phyloP scores from a whole-genome alignment of 2,329 filamentous ascomycete genomes.

The Aspergillus sojae region DNA sequence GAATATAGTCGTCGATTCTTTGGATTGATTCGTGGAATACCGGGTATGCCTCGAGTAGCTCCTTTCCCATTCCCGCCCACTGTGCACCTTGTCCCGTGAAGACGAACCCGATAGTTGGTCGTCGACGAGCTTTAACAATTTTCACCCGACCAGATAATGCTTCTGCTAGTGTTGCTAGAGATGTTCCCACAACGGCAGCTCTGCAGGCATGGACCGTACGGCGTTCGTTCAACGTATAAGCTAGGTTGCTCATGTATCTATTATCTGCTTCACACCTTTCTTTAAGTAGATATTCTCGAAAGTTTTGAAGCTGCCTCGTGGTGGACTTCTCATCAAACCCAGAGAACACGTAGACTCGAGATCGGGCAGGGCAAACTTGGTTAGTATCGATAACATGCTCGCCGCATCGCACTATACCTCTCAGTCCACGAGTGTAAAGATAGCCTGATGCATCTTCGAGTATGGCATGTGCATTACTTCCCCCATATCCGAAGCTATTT shows the following conservation, averaged over 20 bases:
- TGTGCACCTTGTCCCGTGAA: slow-evolving; percentile 44
- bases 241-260: slow-evolving; percentile 22
- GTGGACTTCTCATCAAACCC: slow-evolving; percentile 26
- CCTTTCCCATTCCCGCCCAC: slow-evolving; percentile 34
- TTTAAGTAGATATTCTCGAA: slow-evolving; percentile 16
- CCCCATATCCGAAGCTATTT: slow-evolving; percentile 52
- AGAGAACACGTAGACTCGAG: slow-evolving; percentile 25
- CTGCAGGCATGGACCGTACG: slow-evolving; percentile 24
- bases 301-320: slow-evolving; percentile 8
- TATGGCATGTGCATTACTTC: slow-evolving; percentile 50
- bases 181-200: slow-evolving; percentile 13
- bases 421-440: neutral
- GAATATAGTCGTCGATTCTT: slow-evolving; percentile 14
- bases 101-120: slow-evolving; percentile 22
- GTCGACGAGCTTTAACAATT: slow-evolving; percentile 8
- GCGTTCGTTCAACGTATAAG: slow-evolving; percentile 26
- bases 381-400: neutral
- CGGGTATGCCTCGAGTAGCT: slow-evolving; percentile 26
- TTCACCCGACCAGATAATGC: neutral
- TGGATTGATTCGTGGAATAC: slow-evolving; percentile 20
- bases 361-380: neutral
- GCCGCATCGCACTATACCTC: neutral
- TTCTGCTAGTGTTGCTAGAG: neutral
- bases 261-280: neutral
- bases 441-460: slow-evolving; percentile 32